These are phyloP conservation scores for Coix lacrymajobi DNA, from an alignment of 176 grass and related monocot species.

Conservation along the genomic window DNA sequence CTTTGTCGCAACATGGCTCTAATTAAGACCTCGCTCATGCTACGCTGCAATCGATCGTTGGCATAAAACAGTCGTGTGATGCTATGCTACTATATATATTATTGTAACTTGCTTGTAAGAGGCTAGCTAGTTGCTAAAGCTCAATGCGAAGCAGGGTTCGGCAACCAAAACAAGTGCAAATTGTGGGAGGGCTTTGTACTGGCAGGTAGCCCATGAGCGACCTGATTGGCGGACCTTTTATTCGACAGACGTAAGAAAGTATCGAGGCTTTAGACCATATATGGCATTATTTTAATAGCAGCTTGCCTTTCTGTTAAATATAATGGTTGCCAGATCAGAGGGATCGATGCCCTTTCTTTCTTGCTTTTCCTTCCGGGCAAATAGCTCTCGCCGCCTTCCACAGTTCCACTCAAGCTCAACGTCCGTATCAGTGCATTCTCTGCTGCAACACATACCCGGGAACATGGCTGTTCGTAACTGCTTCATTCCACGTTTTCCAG, in stretches of 20 bases:
- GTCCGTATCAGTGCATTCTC: too few species aligned
- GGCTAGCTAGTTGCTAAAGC: slow-evolving; percentile 30
- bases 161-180: neutral
- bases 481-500: too few species aligned
- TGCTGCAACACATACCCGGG: too few species aligned
- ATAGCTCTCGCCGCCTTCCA: neutral
- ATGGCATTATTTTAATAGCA: slow-evolving; percentile 12
- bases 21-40: neutral
- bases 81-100: neutral
- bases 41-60: neutral
- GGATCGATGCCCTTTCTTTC: slow-evolving; percentile 20
- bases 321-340: slow-evolving; percentile 33
- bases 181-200: slow-evolving; percentile 1
- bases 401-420: neutral
- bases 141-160: neutral
- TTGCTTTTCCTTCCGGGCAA: neutral
- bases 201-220: slow-evolving; percentile 8
- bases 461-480: too few species aligned
- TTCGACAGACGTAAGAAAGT: slow-evolving; percentile 42
- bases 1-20: slow-evolving; percentile 8
- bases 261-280: slow-evolving; percentile 32
- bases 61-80: neutral
- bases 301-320: slow-evolving; percentile 12
- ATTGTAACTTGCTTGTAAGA: too few species aligned
- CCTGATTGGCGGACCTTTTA: slow-evolving; percentile 39